Evolutionary conservation across 2,329 filamentous ascomycete genomes (phyloP).

Genomic region (Scedosporium minutisporum): DNA sequence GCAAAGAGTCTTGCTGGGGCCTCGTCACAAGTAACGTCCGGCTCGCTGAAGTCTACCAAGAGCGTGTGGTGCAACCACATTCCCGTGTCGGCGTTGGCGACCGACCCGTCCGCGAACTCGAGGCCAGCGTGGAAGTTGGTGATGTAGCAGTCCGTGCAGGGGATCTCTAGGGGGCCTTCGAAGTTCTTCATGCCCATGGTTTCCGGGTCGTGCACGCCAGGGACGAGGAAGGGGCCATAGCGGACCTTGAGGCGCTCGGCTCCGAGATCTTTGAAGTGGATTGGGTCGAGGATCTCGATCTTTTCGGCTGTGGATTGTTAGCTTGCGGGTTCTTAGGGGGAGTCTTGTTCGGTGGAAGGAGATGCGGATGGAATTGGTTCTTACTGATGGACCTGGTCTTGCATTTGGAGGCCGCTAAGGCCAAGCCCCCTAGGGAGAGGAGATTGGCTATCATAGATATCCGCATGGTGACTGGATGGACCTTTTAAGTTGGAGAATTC

Average conservation of each 20-base stretch:
- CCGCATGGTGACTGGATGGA: neutral
- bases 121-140: conserved; percentile 17
- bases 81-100: conserved; percentile 20
- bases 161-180: conserved; percentile 7
- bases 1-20: conserved; percentile 10
- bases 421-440: neutral
- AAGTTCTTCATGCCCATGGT: conserved; percentile 12
- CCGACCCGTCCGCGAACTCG: conserved; percentile 18
- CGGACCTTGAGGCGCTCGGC: conserved; percentile 10
- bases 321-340: too few relatives aligned
- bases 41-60: neutral
- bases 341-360: neutral
- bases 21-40: neutral
- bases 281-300: conserved; percentile 7
- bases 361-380: neutral
- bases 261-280: conserved; percentile 10
- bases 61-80: conserved; percentile 20
- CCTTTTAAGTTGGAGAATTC: too few relatives aligned
- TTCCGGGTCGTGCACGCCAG: conserved; percentile 8
- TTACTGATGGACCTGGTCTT: neutral
- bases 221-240: conserved; percentile 14
- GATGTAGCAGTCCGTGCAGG: conserved; percentile 17
- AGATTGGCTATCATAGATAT: neutral
- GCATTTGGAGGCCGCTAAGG: neutral
- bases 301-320: neutral